phyloP scores from a whole-genome alignment of 2,329 filamentous ascomycete genomes.

The Penicillium sp. region DNA sequence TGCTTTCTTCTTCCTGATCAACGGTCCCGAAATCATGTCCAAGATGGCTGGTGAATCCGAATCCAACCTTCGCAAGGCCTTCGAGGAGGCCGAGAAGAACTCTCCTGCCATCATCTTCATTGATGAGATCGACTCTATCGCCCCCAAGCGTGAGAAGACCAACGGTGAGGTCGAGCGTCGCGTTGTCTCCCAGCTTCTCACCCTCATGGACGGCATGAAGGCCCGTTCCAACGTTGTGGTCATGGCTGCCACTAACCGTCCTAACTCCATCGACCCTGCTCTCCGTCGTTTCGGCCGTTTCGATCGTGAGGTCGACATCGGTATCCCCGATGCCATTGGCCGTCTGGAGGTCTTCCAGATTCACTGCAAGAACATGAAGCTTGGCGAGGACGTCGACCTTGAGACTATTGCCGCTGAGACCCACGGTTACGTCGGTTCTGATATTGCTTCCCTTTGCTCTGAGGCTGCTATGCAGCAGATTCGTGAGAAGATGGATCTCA shows the following conservation, averaged over 20 bases:
- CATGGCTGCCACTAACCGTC: slow-evolving; percentile 98
- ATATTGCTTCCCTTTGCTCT: slow-evolving; percentile 96
- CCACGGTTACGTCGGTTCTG: slow-evolving; percentile 97
- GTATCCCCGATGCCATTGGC: slow-evolving; percentile 95
- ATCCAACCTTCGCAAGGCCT: slow-evolving; percentile 97
- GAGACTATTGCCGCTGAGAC: slow-evolving; percentile 97
- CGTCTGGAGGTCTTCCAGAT: slow-evolving; percentile 99
- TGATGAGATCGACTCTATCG: slow-evolving; percentile 98
- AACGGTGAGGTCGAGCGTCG: slow-evolving; percentile 98
- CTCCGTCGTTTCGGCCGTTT: slow-evolving; percentile 98
- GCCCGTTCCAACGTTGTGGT: slow-evolving; percentile 97
- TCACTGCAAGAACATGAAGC: slow-evolving; percentile 99
- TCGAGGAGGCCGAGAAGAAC: slow-evolving; percentile 99
- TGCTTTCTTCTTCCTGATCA: slow-evolving; percentile 99
- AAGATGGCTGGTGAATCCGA: slow-evolving; percentile 99
- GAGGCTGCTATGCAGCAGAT: slow-evolving; percentile 99
- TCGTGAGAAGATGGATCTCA: slow-evolving; percentile 99
- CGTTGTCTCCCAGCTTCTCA: slow-evolving; percentile 94
- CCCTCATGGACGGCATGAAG: slow-evolving; percentile 99
- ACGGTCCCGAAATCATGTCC: slow-evolving; percentile 99
- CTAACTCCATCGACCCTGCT: slow-evolving; percentile 97
- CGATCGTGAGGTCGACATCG: slow-evolving; percentile 98
- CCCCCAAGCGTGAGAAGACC: slow-evolving; percentile 99
- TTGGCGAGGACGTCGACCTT: slow-evolving; percentile 92
- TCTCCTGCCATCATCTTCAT: slow-evolving; percentile 99